Evolutionary conservation across 805 yeast genomes (phyloP).

Genomic region (Yueomyces sinensis): DNA sequence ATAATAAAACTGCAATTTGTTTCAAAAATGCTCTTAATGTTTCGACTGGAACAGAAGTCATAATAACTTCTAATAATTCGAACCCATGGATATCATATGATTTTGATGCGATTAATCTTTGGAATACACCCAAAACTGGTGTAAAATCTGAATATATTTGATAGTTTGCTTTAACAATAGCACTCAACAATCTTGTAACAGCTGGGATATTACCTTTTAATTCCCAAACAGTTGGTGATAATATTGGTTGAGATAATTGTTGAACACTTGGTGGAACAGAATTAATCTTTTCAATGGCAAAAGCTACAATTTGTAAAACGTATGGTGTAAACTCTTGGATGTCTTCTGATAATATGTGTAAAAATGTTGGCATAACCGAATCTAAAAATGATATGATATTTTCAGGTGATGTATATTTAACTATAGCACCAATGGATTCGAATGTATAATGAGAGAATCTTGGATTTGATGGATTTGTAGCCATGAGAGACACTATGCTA

Average conservation of each 20-base stretch:
- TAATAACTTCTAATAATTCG: conserved; percentile 63
- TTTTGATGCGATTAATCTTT: conserved; percentile 77
- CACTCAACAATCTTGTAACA: conserved; percentile 62
- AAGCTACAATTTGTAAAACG: conserved; percentile 80
- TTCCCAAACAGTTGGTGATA: conserved; percentile 93
- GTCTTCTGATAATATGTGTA: conserved; percentile 62
- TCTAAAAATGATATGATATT: conserved; percentile 23
- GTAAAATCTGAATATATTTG: conserved; percentile 34
- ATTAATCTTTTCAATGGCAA: conserved; percentile 41
- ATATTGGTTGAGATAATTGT: conserved; percentile 62
- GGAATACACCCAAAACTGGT: conserved; percentile 92
- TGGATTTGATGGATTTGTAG: conserved; percentile 92
- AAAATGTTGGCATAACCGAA: conserved; percentile 50
- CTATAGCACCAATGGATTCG: conserved; percentile 70
- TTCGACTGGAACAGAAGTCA: conserved; percentile 40
- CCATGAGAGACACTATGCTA: conserved; percentile 52
- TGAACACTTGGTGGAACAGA: conserved; percentile 53
- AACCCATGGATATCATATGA: conserved; percentile 73
- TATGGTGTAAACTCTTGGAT: conserved; percentile 93
- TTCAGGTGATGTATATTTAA: conserved; percentile 35
- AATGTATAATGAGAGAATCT: conserved; percentile 81
- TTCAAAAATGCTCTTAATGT: conserved; percentile 41
- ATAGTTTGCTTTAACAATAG: conserved; percentile 37
- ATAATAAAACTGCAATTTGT: conserved; percentile 61
- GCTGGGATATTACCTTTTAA: conserved; percentile 89